These are phyloP conservation scores for Papiliotrema nemorosa DNA, from an alignment of 1,284 basidiomycete species.

Conservation along the genomic window DNA sequence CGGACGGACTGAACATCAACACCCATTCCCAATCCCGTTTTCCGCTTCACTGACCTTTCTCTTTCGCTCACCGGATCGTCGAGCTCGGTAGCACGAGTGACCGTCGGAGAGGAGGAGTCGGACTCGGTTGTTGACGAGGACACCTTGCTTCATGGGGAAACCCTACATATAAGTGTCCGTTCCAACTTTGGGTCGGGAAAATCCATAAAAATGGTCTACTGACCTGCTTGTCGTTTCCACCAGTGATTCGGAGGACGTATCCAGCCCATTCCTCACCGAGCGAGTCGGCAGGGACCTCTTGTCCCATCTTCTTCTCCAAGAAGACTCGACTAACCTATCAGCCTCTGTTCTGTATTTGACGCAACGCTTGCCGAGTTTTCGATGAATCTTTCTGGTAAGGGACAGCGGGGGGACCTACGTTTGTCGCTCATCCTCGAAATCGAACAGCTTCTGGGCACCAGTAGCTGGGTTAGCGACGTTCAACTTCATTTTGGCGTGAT, in stretches of 20 bases:
- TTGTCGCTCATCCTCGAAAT: constrained; percentile 88
- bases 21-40: neutral
- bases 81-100: constrained; percentile 95
- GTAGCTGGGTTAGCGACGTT: constrained; percentile 97
- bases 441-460: constrained; percentile 94
- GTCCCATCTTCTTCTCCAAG: constrained; percentile 93
- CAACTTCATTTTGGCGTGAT: constrained; percentile 74
- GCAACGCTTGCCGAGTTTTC: too few relatives aligned
- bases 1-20: constrained; percentile 58
- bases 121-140: constrained; percentile 91
- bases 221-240: constrained; percentile 58
- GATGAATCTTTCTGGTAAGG: neutral
- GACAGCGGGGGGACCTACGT: constrained; percentile 58
- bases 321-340: constrained; percentile 69
- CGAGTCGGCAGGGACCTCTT: constrained; percentile 83
- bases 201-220: neutral
- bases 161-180: constrained; percentile 46
- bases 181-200: neutral
- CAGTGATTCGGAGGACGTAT: constrained; percentile 94
- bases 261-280: constrained; percentile 97
- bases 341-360: neutral
- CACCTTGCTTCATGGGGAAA: constrained; percentile 99
- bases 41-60: constrained; percentile 61
- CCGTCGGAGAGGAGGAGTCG: constrained; percentile 89
- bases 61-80: constrained; percentile 92